phyloP scores from a whole-genome alignment of 805 yeast genomes.

The Yarrowia hollandica region DNA sequence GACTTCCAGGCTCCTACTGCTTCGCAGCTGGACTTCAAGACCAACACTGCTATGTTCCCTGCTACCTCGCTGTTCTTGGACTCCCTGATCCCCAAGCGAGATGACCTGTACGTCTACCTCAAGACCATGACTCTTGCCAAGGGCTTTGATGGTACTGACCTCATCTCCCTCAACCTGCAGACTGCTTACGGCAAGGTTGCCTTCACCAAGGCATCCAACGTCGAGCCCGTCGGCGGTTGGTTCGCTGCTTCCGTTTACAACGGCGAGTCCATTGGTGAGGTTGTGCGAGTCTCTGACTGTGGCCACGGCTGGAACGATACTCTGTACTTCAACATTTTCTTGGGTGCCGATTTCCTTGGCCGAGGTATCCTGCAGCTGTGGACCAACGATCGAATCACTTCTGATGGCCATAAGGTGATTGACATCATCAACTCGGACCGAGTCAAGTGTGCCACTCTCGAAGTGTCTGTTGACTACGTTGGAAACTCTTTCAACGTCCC shows the following conservation, averaged over 20 bases:
- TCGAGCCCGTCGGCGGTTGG: slow-evolving; percentile 55
- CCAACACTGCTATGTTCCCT: slow-evolving; percentile 57
- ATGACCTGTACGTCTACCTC: slow-evolving; percentile 36
- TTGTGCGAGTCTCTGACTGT: slow-evolving; percentile 62
- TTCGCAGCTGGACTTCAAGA: slow-evolving; percentile 41
- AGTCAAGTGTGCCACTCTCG: slow-evolving; percentile 45
- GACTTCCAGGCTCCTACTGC: slow-evolving; percentile 55
- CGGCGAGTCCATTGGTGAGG: slow-evolving; percentile 71
- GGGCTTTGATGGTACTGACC: slow-evolving; percentile 35
- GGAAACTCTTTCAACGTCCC: slow-evolving; percentile 60
- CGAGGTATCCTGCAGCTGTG: slow-evolving; percentile 52
- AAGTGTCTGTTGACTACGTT: slow-evolving; percentile 61
- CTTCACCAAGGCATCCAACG: slow-evolving; percentile 71
- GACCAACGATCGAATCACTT: slow-evolving; percentile 31
- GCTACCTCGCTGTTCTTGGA: slow-evolving; percentile 42
- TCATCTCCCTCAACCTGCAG: slow-evolving; percentile 55
- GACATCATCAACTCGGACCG: slow-evolving; percentile 40
- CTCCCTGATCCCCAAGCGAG: slow-evolving; percentile 34
- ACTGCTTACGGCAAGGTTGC: slow-evolving; percentile 53
- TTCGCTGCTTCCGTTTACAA: slow-evolving; percentile 70
- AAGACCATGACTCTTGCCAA: slow-evolving; percentile 33
- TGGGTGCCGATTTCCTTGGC: slow-evolving; percentile 65
- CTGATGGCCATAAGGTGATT: slow-evolving; percentile 6
- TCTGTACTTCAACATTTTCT: slow-evolving; percentile 55
- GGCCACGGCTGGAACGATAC: slow-evolving; percentile 50